These are phyloP conservation scores for Lachnellula subtilissima DNA, from an alignment of 2,329 filamentous ascomycete species.

Conservation along the genomic window DNA sequence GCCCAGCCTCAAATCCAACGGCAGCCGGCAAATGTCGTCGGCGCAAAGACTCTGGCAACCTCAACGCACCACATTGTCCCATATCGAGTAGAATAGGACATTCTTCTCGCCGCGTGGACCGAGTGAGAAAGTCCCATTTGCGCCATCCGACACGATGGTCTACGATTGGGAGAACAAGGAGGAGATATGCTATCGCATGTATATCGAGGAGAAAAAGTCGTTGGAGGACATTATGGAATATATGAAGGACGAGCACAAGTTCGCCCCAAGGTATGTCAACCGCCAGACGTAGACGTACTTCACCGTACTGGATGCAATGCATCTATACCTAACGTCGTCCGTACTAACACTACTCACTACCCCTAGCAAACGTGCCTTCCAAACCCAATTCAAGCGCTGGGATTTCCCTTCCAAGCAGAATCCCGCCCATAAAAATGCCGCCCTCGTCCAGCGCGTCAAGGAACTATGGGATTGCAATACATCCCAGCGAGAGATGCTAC, in stretches of 20 bases:
- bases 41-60: conserved; percentile 18
- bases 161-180: conserved; percentile 66
- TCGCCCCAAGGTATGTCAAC: conserved; percentile 60
- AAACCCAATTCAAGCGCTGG: conserved; percentile 74
- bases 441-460: conserved; percentile 63
- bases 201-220: conserved; percentile 69
- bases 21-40: conserved; percentile 1
- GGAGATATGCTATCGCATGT: conserved; percentile 63
- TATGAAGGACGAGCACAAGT: conserved; percentile 60
- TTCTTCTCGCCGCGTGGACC: neutral
- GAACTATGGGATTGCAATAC: conserved; percentile 75
- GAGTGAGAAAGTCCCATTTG: conserved; percentile 1
- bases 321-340: conserved; percentile 12
- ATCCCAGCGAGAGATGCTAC: conserved; percentile 68
- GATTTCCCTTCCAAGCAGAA: conserved; percentile 71
- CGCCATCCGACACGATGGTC: conserved; percentile 32
- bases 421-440: conserved; percentile 63
- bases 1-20: neutral
- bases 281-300: conserved; percentile 13
- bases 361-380: conserved; percentile 67
- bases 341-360: conserved; percentile 15
- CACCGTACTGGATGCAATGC: conserved; percentile 19
- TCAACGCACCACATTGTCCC: conserved; percentile 15
- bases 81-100: neutral
- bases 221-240: conserved; percentile 71